Percentiles rank a stretch among this genome's conserved stretches.
Evolutionary conservation across 495 filamentous ascomycete genomes (phyloP).

Genomic region (Cenococcum geophilum): DNA sequence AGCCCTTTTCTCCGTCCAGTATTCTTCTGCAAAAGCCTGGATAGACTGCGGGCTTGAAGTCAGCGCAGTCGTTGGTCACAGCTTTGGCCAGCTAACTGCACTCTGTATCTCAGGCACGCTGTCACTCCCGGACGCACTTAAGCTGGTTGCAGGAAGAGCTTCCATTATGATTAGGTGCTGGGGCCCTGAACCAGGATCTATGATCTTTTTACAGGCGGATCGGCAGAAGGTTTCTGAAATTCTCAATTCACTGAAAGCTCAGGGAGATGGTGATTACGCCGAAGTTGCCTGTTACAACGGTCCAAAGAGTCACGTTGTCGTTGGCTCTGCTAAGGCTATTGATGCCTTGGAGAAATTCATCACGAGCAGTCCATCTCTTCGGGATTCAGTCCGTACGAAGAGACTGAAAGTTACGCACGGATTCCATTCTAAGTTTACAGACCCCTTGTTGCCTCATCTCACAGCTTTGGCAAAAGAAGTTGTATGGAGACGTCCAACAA

Average conservation of each 20-base stretch:
- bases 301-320: conserved; percentile 15
- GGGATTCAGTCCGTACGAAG: not conserved
- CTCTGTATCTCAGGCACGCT: conserved; percentile 22
- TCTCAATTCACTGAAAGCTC: not conserved
- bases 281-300: conserved; percentile 27
- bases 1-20: conserved; percentile 45
- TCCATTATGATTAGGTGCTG: conserved; percentile 14
- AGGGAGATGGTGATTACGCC: not conserved
- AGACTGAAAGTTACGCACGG: conserved; percentile 7
- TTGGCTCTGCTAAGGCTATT: not conserved
- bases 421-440: conserved; percentile 10
- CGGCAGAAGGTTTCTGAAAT: not conserved
- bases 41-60: conserved; percentile 42
- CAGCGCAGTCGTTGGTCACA: conserved; percentile 46
- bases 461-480: not conserved
- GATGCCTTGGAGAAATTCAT: not conserved
- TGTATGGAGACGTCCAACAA: not conserved
- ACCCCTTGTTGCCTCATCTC: conserved; percentile 4
- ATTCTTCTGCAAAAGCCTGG: conserved; percentile 45
- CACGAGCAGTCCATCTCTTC: not conserved
- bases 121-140: conserved; percentile 15
- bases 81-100: conserved; percentile 30
- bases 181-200: conserved; percentile 15
- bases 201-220: conserved; percentile 5
- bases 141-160: conserved; percentile 16